Base-by-base conservation (phyloP, 345 rosid species). In the Noccaea caerulescens region DNA sequence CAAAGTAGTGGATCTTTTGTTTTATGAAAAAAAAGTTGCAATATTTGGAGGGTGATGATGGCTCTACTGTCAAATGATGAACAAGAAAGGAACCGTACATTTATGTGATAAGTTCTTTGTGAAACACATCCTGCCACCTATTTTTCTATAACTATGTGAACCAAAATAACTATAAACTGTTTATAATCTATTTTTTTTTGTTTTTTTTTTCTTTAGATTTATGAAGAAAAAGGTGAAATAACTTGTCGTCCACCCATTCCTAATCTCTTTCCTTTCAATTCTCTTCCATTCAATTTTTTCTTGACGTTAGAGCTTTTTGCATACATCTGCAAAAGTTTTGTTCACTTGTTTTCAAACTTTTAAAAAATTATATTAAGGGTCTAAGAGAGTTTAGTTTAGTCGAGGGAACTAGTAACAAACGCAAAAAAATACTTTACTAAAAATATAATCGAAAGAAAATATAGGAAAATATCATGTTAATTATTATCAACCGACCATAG, bases 171-270 rank as follows among this genome's bases (percentile, higher is more conserved):
- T 32, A 36, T 44, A 44, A 62, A 13, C 5, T 63, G 7, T 20
- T 62, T 58, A 23, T 51, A 36, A 47, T 37, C 16, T 34, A 65
- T 20, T 20, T 11, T 64, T 34, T 2, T 50, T 32, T 32, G 37
- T n/a, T 3, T 16, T 64, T 10, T 20, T 2, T 64, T 4, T 50
- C 7, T 64, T 6, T n/a, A 16, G 11, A 20, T 34, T 16, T 51
- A 51, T 2, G 10, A 20, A 60, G 20, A 39, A 41, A 49, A 13
- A 25, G 49, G 49, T 71, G 56, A 36, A 45, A 57, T 8, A 38
- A 68, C 57, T 58, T 84, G 53, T 70, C 76, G 83, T 87, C 96
- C 96, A 82, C 45, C 74, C 78, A 81, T 73, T 57, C 78, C 56
- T 84, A 86, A 88, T 88, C 92, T 62, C 1, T 44, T 78, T 30